Evolutionary conservation across 2,329 filamentous ascomycete genomes (phyloP).

Genomic region (Aspergillus transmontanensis): DNA sequence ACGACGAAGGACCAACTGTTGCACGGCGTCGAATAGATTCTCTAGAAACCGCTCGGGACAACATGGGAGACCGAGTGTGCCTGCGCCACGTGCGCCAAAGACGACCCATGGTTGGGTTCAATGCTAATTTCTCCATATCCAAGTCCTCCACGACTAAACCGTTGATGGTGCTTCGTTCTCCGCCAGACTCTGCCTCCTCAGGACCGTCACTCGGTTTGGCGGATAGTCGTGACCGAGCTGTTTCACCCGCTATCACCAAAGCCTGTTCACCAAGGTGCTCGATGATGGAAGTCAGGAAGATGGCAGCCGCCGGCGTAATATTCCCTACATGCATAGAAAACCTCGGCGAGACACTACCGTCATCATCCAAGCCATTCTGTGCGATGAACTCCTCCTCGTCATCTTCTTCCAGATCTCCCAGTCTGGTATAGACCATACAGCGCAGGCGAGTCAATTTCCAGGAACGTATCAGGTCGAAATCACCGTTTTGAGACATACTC

Average conservation of each 20-base stretch:
- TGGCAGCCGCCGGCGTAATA: conserved; percentile 88
- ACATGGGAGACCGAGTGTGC: conserved; percentile 47
- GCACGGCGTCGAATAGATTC: conserved; percentile 42
- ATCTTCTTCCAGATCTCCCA: conserved; percentile 96
- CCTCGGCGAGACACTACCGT: conserved; percentile 58
- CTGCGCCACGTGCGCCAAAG: conserved; percentile 97
- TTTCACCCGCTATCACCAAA: conserved; percentile 82
- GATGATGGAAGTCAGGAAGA: conserved; percentile 92
- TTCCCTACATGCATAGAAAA: conserved; percentile 61
- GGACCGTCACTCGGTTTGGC: conserved; percentile 54
- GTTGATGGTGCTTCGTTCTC: conserved; percentile 52
- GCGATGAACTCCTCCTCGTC: conserved; percentile 90
- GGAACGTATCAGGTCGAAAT: conserved; percentile 88
- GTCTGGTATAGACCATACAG: conserved; percentile 97
- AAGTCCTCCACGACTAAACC: conserved; percentile 82
- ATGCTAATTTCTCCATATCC: conserved; percentile 89
- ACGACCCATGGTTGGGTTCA: conserved; percentile 84
- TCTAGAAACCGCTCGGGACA: conserved; percentile 45
- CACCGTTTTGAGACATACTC: conserved; percentile 53
- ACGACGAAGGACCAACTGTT: conserved; percentile 25
- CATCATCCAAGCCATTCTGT: conserved; percentile 70
- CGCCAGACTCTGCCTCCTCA: conserved; percentile 53
- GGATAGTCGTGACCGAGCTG: conserved; percentile 58
- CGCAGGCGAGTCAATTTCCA: conserved; percentile 92
- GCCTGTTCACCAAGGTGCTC: conserved; percentile 94